A percentile compares a stretch with the other conserved stretches of the same genome.
These are phyloP conservation scores for Rhexocercosporidium sp. DNA, from an alignment of 2,329 filamentous ascomycete species.

Conservation along the genomic window DNA sequence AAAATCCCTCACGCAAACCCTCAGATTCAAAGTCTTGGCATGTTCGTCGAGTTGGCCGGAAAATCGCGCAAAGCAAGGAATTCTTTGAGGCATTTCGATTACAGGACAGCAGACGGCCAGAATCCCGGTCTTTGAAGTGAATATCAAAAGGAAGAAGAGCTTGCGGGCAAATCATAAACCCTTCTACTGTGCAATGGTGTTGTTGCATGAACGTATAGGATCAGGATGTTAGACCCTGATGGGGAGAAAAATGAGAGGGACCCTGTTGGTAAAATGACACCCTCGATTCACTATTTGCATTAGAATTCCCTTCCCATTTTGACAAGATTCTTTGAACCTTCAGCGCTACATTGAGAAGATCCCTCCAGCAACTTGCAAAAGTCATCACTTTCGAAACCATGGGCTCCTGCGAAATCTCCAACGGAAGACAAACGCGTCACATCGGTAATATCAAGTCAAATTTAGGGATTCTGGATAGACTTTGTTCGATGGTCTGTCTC, in stretches of 20 bases:
- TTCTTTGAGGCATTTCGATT: constrained; percentile 18
- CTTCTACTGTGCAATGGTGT: neutral
- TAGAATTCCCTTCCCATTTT: neutral
- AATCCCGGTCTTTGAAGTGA: neutral
- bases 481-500: neutral
- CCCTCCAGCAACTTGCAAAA: neutral
- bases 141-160: neutral
- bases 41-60: neutral
- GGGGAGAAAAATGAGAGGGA: neutral
- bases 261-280: neutral
- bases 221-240: neutral
- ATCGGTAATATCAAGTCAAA: constrained; percentile 13
- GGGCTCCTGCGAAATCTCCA: neutral
- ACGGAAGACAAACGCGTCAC: constrained; percentile 6
- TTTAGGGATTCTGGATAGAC: neutral
- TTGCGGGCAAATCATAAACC: neutral
- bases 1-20: constrained; percentile 20
- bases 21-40: constrained; percentile 5
- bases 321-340: neutral
- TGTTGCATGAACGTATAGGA: neutral
- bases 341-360: neutral
- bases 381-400: neutral
- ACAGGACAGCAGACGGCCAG: too few species aligned
- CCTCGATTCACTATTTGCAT: neutral
- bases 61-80: constrained; percentile 16